phyloP scores from a whole-genome alignment of 495 filamentous ascomycete species.

The Penicillium odoratum region DNA sequence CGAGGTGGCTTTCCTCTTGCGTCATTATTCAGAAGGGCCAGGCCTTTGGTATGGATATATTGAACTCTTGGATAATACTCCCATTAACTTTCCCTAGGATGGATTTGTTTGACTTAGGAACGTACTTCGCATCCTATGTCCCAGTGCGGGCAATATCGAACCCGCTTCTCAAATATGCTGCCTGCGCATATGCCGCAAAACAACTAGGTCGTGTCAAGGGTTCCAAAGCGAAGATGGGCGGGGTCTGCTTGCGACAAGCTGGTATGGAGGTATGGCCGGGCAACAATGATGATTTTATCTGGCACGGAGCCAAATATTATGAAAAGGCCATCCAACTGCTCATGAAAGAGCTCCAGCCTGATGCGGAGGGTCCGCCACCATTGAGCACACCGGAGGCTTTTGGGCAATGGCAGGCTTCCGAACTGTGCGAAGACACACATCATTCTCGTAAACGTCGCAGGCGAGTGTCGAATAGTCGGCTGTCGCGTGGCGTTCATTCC shows the following conservation, averaged over 20 bases:
- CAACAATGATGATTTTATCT: conserved; percentile 52
- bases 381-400: conserved; percentile 37
- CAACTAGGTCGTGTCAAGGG: conserved; percentile 57
- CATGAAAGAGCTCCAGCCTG: conserved; percentile 56
- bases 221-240: conserved; percentile 49
- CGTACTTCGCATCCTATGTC: conserved; percentile 60
- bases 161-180: conserved; percentile 58
- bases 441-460: conserved; percentile 42
- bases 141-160: conserved; percentile 57
- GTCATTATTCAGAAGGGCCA: conserved; percentile 61
- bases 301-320: conserved; percentile 61
- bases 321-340: conserved; percentile 63
- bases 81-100: conserved; percentile 49
- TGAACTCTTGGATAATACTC: neutral
- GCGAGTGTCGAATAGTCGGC: conserved; percentile 39
- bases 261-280: conserved; percentile 54
- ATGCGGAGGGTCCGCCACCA: conserved; percentile 38
- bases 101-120: conserved; percentile 62
- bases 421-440: conserved; percentile 33
- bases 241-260: conserved; percentile 48
- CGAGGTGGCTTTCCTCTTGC: conserved; percentile 59
- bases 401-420: conserved; percentile 40
- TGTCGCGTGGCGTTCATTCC: conserved; percentile 47
- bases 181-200: conserved; percentile 62
- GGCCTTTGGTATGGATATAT: conserved; percentile 52